These are phyloP conservation scores for Neurospora sp. DNA, from an alignment of 495 filamentous ascomycete species.

Conservation along the genomic window DNA sequence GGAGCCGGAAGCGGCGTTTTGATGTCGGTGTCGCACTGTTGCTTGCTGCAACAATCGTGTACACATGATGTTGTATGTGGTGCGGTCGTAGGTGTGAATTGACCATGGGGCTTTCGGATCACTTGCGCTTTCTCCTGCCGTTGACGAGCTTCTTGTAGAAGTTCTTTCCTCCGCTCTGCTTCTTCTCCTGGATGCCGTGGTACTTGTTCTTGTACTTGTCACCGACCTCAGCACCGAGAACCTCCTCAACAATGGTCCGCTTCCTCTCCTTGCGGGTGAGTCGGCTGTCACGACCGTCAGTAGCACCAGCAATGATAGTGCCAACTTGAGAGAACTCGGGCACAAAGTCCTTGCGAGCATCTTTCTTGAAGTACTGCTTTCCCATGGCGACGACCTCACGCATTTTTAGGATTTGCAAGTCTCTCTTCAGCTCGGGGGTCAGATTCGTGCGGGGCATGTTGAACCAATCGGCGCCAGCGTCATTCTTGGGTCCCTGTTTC, in stretches of 20 bases:
- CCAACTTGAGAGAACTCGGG: slow-evolving; percentile 85
- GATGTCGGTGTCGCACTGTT: neutral
- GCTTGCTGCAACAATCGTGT: neutral
- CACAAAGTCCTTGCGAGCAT: slow-evolving; percentile 44
- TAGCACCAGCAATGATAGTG: slow-evolving; percentile 79
- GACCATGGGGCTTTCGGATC: slow-evolving; percentile 4
- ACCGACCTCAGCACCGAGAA: slow-evolving; percentile 51
- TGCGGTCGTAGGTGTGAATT: neutral
- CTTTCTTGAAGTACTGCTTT: slow-evolving; percentile 87
- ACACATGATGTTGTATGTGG: neutral
- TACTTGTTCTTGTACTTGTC: slow-evolving; percentile 29
- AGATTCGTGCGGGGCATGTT: slow-evolving; percentile 73
- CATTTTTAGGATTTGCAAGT: slow-evolving; percentile 81
- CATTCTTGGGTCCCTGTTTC: slow-evolving; percentile 31
- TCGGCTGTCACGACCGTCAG: slow-evolving; percentile 71
- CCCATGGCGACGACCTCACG: slow-evolving; percentile 72
- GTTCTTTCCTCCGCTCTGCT: slow-evolving; percentile 18
- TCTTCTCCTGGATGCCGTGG: slow-evolving; percentile 24
- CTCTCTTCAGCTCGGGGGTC: slow-evolving; percentile 75
- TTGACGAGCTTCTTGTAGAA: slow-evolving; percentile 26
- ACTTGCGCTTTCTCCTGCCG: slow-evolving; percentile 15
- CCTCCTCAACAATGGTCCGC: slow-evolving; percentile 82
- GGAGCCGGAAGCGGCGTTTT: neutral
- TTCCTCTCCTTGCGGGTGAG: slow-evolving; percentile 81
- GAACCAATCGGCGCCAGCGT: slow-evolving; percentile 66